Base-by-base conservation (phyloP, 805 yeast genomes). In the Starmerella lactis-condensi region DNA sequence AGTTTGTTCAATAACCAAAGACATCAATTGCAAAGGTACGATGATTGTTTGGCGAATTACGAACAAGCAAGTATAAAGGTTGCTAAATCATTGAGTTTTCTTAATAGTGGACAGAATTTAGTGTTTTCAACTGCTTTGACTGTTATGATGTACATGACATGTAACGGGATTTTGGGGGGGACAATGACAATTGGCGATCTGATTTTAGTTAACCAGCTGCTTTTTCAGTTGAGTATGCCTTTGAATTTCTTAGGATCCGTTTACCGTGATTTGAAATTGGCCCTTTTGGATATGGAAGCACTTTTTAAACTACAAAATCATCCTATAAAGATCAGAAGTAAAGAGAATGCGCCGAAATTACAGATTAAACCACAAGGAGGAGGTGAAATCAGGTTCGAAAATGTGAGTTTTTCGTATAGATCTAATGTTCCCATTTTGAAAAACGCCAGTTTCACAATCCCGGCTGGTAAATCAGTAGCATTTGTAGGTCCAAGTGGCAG, bases 91-190 rank as follows among this genome's bases (percentile, higher is more conserved):
- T 58, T 75, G 34, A 78, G 83, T 16, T 73, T 58, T 43, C 56
- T 75, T 38, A 75, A 76, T 42, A 62, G 81, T 0, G 85, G 85
- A n/a, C 89, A 75, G 52, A 74, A 72, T 48, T 44, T 75, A 32
- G 75, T 75, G 15, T 75, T 75, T 56, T 78, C 95, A 0, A 55
- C 77, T 24, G 96, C 98, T 1, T 59, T 89, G 40, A 89, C 98
- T 1, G 77, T 73, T 2, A 89, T 89, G 91, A 89, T 89, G 98
- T 89, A 78, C 52, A 74, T 89, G 92, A 95, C 94, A 11, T 79
- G 93, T 46, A 69, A 72, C 33, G 96, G 96, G 17, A 89, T 89
- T n/a, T 71, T 81, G 10, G 54, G 66, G 3, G 93, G 93, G 0
- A 53, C 68, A 1, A 58, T 89, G 33, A 75, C 91, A 1, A 95